phyloP scores from a whole-genome alignment of 192 early-diverging fungal genomes.

The Ambispora gerdemannii region DNA sequence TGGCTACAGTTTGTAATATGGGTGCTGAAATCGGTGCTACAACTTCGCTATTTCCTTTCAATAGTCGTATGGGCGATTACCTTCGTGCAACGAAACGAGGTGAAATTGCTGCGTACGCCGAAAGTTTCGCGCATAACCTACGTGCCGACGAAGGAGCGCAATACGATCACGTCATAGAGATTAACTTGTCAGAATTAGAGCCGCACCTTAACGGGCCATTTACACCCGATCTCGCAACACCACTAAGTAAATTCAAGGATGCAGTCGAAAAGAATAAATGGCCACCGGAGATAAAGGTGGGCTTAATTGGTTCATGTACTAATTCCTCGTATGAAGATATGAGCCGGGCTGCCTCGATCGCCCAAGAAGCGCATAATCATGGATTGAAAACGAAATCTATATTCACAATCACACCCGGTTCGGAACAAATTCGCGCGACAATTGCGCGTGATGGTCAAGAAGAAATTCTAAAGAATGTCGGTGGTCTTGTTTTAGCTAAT shows the following conservation, averaged over 20 bases:
- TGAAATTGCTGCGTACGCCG: conserved; percentile 74
- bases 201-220: conserved; percentile 97
- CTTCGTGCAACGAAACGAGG: conserved; percentile 81
- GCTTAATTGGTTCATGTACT: conserved; percentile 97
- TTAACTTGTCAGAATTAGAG: conserved; percentile 89
- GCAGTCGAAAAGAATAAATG: conserved; percentile 83
- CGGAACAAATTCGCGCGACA: conserved; percentile 96
- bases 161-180: conserved; percentile 93
- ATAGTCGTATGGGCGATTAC: conserved; percentile 87
- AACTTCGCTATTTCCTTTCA: conserved; percentile 95
- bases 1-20: conserved; percentile 99
- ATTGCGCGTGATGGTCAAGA: conserved; percentile 89
- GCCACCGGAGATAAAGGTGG: conserved; percentile 83
- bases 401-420: conserved; percentile 93
- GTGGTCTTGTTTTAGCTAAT: conserved; percentile 91
- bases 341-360: conserved; percentile 87
- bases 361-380: conserved; percentile 73
- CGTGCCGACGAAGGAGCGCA: conserved; percentile 80
- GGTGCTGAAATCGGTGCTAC: conserved; percentile 98
- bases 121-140: conserved; percentile 85
- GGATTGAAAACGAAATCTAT: conserved; percentile 79
- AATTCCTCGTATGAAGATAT: conserved; percentile 99
- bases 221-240: conserved; percentile 93
- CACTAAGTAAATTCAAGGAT: conserved; percentile 88
- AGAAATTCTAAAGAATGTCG: conserved; percentile 68